Percentiles rank a stretch among this genome's conserved stretches.
Evolutionary conservation across 805 yeast species (phyloP).

Genomic region (Zygosaccharomyces siamensis): DNA sequence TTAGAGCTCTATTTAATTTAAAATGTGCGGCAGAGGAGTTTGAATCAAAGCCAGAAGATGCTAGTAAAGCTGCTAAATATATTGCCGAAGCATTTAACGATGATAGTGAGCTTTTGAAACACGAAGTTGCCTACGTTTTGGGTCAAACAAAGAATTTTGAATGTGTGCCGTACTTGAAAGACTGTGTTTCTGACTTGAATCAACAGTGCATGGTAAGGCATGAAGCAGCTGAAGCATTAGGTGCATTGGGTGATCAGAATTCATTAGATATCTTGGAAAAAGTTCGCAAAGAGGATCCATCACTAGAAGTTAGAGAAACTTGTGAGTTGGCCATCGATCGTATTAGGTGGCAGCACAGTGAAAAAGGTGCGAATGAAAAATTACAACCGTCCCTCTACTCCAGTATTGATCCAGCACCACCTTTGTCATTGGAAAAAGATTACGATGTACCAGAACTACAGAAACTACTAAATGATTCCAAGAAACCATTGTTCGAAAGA

Average conservation of each 20-base stretch:
- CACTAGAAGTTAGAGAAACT: constrained; percentile 88
- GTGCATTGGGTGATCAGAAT: constrained; percentile 82
- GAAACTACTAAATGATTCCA: constrained; percentile 66
- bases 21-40: constrained; percentile 82
- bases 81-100: constrained; percentile 81
- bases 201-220: constrained; percentile 98
- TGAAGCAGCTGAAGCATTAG: constrained; percentile 98
- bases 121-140: constrained; percentile 93
- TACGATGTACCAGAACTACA: constrained; percentile 64
- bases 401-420: constrained; percentile 98
- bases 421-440: constrained; percentile 62
- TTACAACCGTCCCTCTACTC: constrained; percentile 73
- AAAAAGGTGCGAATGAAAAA: constrained; percentile 54
- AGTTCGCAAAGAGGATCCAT: constrained; percentile 67
- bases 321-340: constrained; percentile 96
- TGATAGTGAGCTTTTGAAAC: constrained; percentile 85
- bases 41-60: constrained; percentile 45
- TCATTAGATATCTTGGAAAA: constrained; percentile 62
- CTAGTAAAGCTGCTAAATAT: constrained; percentile 67
- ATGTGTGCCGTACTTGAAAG: constrained; percentile 71
- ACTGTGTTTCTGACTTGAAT: constrained; percentile 56
- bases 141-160: constrained; percentile 88
- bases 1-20: constrained; percentile 89
- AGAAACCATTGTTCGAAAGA: constrained; percentile 79
- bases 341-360: constrained; percentile 77